Percentiles rank a stretch among this genome's conserved stretches.
Conservation (phyloP, 306 rosid species). For the Cicer bijugum region DNA sequence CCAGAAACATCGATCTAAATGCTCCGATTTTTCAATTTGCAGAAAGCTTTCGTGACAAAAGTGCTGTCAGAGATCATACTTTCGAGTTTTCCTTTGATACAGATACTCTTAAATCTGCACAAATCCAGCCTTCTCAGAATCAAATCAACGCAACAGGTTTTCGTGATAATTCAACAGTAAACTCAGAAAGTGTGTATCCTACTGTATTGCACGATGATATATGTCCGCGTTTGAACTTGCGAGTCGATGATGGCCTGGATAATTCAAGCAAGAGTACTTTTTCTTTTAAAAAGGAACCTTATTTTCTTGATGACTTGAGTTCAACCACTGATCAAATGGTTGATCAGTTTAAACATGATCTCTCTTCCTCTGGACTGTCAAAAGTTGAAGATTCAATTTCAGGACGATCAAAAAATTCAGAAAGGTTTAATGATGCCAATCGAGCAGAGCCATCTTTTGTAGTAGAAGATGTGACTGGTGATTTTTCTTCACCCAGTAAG, state of each 20-base stretch:
- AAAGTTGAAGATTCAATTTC: conserved; percentile 42
- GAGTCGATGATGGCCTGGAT: conserved; percentile 47
- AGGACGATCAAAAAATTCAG: conserved; percentile 43
- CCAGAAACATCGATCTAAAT: conserved; percentile 47
- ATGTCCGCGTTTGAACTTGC: conserved; percentile 43
- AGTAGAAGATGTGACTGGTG: conserved; percentile 41
- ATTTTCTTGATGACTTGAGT: conserved; percentile 59
- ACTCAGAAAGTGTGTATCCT: conserved; percentile 49
- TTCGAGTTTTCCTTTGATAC: conserved; percentile 49
- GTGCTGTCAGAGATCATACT: conserved; percentile 46
- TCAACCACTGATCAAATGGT: conserved; percentile 45
- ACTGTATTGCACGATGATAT: conserved; percentile 45
- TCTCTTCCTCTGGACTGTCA: conserved; percentile 42
- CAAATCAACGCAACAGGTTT: conserved; percentile 39
- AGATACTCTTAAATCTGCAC: conserved; percentile 46
- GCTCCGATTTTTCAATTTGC: conserved; percentile 45
- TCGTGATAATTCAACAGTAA: conserved; percentile 43
- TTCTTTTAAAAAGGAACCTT: conserved; percentile 45
- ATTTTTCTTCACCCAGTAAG: conserved; percentile 40
- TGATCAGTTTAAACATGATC: conserved; percentile 49
- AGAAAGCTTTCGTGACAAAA: conserved; percentile 42
- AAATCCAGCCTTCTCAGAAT: conserved; percentile 46
- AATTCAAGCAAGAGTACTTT: conserved; percentile 43
- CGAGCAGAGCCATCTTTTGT: conserved; percentile 39
- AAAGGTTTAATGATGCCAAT: conserved; percentile 40